A percentile compares a stretch with the other conserved stretches of the same genome.
phyloP scores from a whole-genome alignment of 75 land plant species.

The Picea sitchensis region DNA sequence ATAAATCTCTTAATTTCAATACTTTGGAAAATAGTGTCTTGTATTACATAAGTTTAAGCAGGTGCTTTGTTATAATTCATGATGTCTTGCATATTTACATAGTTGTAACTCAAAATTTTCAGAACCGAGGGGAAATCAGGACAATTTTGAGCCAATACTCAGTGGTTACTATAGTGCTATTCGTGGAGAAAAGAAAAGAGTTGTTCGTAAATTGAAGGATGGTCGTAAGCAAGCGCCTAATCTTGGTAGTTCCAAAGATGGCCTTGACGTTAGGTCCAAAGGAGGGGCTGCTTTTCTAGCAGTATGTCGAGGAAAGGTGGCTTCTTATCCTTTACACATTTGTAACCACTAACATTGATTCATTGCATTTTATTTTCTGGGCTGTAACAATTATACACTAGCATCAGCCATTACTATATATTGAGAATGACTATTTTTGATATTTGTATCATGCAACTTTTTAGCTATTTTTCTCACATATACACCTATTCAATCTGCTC shows the following conservation, averaged over 20 bases:
- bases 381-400: too few relatives aligned
- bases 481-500: not conserved
- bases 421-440: not conserved
- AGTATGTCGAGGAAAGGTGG: conserved; percentile 95
- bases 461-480: not conserved
- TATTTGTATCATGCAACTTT: not conserved
- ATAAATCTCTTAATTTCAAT: too few relatives aligned
- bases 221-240: conserved; percentile 25
- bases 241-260: not conserved
- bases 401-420: not conserved
- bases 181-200: conserved; percentile 14
- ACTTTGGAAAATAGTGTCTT: too few relatives aligned
- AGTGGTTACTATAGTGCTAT: conserved; percentile 66
- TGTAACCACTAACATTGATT: not conserved
- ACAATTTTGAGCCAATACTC: conserved; percentile 74
- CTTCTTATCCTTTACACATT: not conserved
- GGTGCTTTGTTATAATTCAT: not conserved
- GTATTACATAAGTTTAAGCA: not conserved
- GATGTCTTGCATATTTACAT: not conserved
- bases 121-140: conserved; percentile 84
- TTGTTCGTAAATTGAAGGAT: conserved; percentile 30
- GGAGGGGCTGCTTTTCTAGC: conserved; percentile 92
- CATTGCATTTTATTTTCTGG: not conserved
- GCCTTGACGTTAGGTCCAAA: conserved; percentile 13
- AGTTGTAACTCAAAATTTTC: conserved; percentile 10